Percentiles rank a stretch among this genome's conserved stretches.
These are phyloP conservation scores for Mycena sanguinolenta DNA, from an alignment of 768 basidiomycete species.

Conservation along the genomic window DNA sequence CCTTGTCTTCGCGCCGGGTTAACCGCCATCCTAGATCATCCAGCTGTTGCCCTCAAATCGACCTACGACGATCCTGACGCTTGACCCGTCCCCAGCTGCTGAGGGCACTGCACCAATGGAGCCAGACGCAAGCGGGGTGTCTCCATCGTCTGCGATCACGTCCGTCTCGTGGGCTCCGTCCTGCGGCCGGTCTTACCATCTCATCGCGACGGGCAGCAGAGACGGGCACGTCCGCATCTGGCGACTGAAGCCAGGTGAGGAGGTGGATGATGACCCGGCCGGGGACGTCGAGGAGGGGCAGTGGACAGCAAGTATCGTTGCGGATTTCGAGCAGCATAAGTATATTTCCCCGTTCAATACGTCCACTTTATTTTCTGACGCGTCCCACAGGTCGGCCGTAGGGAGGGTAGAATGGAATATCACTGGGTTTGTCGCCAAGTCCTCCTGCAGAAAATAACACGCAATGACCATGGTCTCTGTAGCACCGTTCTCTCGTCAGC, in stretches of 20 bases:
- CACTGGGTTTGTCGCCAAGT: constrained; percentile 70
- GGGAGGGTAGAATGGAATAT: constrained; percentile 96
- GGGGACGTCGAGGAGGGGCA: constrained; percentile 47
- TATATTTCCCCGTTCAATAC: constrained; percentile 47
- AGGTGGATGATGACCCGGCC: constrained; percentile 58
- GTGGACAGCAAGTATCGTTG: constrained; percentile 85
- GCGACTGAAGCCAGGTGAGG: constrained; percentile 77
- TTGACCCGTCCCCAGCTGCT: constrained; percentile 63
- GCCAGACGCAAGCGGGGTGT: constrained; percentile 48
- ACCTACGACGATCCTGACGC: constrained; percentile 72
- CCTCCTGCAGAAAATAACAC: not conserved
- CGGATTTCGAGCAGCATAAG: constrained; percentile 91
- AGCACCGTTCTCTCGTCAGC: constrained; percentile 76
- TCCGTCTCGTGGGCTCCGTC: constrained; percentile 94
- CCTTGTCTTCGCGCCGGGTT: not conserved
- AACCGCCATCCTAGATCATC: constrained; percentile 66
- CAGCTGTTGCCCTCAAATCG: constrained; percentile 78
- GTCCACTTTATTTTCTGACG: not conserved
- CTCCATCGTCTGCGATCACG: constrained; percentile 73
- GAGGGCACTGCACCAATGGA: constrained; percentile 41
- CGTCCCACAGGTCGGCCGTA: constrained; percentile 65
- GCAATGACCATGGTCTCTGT: not conserved
- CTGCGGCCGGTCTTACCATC: constrained; percentile 94
- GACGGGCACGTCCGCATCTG: constrained; percentile 95
- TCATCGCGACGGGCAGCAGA: constrained; percentile 90